A percentile compares a stretch with the other conserved stretches of the same genome.
phyloP scores from a whole-genome alignment of 352 stramenopile species.

The Pythium dissimile region DNA sequence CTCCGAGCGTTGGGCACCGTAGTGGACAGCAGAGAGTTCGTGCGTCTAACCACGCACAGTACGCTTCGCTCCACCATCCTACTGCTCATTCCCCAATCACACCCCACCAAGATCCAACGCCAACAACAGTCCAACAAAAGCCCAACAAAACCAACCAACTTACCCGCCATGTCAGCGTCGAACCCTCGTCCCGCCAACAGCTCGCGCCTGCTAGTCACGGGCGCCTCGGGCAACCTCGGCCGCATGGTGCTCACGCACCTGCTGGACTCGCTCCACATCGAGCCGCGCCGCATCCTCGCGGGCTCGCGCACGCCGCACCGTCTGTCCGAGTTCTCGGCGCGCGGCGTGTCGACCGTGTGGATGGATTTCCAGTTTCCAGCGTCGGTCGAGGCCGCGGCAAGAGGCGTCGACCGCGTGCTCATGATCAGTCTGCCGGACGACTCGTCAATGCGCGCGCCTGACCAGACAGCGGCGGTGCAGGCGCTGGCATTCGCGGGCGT shows the following conservation, averaged over 20 bases:
- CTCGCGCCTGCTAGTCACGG: conserved; percentile 26
- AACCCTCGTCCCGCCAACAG: conserved; percentile 5
- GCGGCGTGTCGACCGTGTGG: conserved; percentile 7
- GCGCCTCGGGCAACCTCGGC: conserved; percentile 22
- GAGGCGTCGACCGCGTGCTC: conserved; percentile 19
- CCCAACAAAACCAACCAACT: too few relatives aligned
- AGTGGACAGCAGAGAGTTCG: too few relatives aligned
- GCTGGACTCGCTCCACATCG: conserved; percentile 24
- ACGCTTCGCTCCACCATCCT: too few relatives aligned
- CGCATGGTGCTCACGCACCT: conserved; percentile 18
- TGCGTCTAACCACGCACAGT: too few relatives aligned
- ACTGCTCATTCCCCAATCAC: too few relatives aligned
- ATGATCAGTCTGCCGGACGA: conserved; percentile 16
- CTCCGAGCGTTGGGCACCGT: too few relatives aligned
- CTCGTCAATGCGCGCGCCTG: background rate
- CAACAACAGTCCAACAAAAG: too few relatives aligned
- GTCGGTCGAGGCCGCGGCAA: conserved; percentile 15
- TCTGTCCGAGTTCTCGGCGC: conserved; percentile 3
- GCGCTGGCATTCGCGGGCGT: conserved; percentile 12
- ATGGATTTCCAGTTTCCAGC: conserved; percentile 12
- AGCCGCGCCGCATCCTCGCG: conserved; percentile 19
- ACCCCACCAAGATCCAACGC: too few relatives aligned
- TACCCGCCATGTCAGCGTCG: too few relatives aligned
- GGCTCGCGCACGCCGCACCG: conserved; percentile 16
- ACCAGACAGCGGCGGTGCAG: conserved; percentile 7